Evolutionary conservation across 2,329 filamentous ascomycete species (phyloP).

Genomic region (Metarhizium anisopliae): DNA sequence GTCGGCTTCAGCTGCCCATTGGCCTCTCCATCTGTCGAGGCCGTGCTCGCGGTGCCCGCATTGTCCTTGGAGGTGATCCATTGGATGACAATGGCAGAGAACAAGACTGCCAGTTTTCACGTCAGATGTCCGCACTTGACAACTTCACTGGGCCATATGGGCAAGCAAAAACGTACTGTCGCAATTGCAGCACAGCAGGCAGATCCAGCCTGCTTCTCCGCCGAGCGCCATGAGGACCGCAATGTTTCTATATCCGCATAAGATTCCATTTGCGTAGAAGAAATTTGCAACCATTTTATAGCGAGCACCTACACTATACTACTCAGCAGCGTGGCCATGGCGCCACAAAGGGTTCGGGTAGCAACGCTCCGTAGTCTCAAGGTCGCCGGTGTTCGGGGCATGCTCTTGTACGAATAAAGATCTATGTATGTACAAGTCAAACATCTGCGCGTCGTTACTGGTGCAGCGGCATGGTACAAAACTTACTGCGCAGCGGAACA

Average conservation of each 20-base stretch:
- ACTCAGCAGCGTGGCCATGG: slow-evolving; percentile 45
- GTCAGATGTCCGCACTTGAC: background rate
- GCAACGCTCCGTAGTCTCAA: slow-evolving; percentile 41
- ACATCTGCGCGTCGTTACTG: background rate
- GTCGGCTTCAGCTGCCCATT: background rate
- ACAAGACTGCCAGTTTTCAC: slow-evolving; percentile 35
- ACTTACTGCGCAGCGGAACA: slow-evolving; percentile 44
- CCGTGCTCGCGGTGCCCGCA: slow-evolving; percentile 21
- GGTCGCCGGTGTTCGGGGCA: slow-evolving; percentile 30
- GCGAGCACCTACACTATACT: slow-evolving; percentile 41
- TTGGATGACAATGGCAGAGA: slow-evolving; percentile 51
- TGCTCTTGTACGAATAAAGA: slow-evolving; percentile 44
- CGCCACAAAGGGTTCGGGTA: slow-evolving; percentile 50
- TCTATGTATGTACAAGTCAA: slow-evolving; percentile 22
- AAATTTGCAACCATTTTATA: background rate
- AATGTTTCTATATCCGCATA: slow-evolving; percentile 37
- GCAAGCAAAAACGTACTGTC: slow-evolving; percentile 40
- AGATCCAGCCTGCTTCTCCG: slow-evolving; percentile 57
- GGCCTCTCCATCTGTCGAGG: slow-evolving; percentile 8
- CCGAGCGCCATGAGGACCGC: slow-evolving; percentile 47
- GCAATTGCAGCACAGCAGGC: slow-evolving; percentile 55
- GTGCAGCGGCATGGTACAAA: background rate
- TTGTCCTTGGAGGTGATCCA: slow-evolving; percentile 46
- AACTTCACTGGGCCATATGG: background rate
- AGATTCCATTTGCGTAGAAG: background rate